These are phyloP conservation scores for Begonia fuchsioides DNA, from an alignment of 306 rosid genomes.

Conservation along the genomic window DNA sequence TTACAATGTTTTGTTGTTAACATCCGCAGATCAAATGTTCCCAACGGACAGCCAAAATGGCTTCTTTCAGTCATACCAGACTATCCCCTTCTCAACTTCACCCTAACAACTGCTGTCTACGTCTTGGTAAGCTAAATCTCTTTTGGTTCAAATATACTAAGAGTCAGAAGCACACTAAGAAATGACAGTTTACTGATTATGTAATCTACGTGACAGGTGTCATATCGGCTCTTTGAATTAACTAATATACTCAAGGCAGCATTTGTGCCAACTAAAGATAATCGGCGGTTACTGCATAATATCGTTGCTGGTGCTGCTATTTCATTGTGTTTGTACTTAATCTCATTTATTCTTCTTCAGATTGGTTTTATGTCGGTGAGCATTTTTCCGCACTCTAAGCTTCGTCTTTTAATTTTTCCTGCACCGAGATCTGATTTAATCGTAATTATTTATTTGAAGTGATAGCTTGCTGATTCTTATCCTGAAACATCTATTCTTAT, in stretches of 20 bases:
- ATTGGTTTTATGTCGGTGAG: slow-evolving; percentile 54
- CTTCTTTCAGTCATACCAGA: slow-evolving; percentile 83
- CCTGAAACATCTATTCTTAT: no score
- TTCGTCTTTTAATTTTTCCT: no score
- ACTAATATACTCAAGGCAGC: slow-evolving; percentile 72
- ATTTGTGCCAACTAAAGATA: slow-evolving; percentile 73
- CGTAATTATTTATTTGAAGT: no score
- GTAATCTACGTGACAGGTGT: slow-evolving; percentile 42
- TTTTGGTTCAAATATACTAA: background rate
- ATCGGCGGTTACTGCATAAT: slow-evolving; percentile 61
- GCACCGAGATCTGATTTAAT: no score
- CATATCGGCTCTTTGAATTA: slow-evolving; percentile 77
- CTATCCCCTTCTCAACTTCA: slow-evolving; percentile 86
- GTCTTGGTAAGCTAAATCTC: slow-evolving; percentile 40
- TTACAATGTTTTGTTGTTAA: background rate
- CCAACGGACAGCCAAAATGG: slow-evolving; percentile 97
- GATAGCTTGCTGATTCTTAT: no score
- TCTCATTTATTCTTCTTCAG: slow-evolving; percentile 46
- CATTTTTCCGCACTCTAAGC: background rate
- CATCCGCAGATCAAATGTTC: slow-evolving; percentile 57
- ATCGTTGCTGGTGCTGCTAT: slow-evolving; percentile 42
- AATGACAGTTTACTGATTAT: background rate
- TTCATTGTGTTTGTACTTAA: slow-evolving; percentile 43
- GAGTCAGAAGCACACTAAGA: background rate
- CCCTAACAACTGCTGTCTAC: slow-evolving; percentile 81